These are phyloP conservation scores for Pezicula neosporulosa DNA, from an alignment of 2,329 filamentous ascomycete genomes.

Conservation along the genomic window DNA sequence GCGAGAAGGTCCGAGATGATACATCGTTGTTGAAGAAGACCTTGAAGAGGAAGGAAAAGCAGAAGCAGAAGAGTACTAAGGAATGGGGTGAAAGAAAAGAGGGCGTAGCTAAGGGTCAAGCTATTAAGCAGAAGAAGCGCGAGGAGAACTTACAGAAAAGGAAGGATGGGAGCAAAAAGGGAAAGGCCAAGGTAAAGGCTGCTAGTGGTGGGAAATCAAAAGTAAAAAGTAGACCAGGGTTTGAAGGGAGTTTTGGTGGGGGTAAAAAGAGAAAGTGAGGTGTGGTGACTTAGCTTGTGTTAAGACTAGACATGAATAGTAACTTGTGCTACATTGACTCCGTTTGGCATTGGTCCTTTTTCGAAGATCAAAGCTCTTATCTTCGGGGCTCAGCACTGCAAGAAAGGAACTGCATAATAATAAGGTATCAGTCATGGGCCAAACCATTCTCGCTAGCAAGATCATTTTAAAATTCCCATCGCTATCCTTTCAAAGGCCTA, in stretches of 20 bases:
- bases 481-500: not conserved
- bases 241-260: slow-evolving; percentile 47
- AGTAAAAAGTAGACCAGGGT: slow-evolving; percentile 48
- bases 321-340: not conserved
- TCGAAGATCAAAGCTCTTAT: too few relatives aligned
- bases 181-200: slow-evolving; percentile 51
- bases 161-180: slow-evolving; percentile 66
- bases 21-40: slow-evolving; percentile 88
- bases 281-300: not conserved
- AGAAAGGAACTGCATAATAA: too few relatives aligned
- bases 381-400: too few relatives aligned
- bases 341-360: too few relatives aligned
- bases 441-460: too few relatives aligned
- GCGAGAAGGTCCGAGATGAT: slow-evolving; percentile 85
- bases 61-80: slow-evolving; percentile 87
- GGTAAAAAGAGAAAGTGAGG: slow-evolving; percentile 22
- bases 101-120: slow-evolving; percentile 71
- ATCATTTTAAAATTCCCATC: not conserved
- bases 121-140: slow-evolving; percentile 77
- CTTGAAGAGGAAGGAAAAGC: slow-evolving; percentile 85
- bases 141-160: slow-evolving; percentile 75
- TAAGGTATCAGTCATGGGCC: too few relatives aligned
- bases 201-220: slow-evolving; percentile 43
- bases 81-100: slow-evolving; percentile 77
- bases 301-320: not conserved